phyloP scores from a whole-genome alignment of 2,329 filamentous ascomycete species.

The Drechslerella dactyloides region DNA sequence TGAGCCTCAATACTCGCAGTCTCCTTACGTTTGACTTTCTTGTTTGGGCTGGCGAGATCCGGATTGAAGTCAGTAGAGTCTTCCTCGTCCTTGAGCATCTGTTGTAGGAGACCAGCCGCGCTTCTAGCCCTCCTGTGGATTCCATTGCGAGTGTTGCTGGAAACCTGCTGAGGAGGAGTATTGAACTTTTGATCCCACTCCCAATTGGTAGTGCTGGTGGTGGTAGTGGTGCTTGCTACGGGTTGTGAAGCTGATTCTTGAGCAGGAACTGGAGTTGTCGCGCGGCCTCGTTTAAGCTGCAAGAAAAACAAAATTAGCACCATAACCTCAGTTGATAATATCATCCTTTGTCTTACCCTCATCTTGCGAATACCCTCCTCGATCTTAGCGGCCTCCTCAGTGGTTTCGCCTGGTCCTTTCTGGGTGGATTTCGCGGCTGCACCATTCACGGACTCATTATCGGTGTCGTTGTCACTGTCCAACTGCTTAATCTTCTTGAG shows the following conservation, averaged over 20 bases:
- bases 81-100: constrained; percentile 42
- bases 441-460: constrained; percentile 42
- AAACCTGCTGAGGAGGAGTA: constrained; percentile 45
- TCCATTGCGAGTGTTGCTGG: constrained; percentile 40
- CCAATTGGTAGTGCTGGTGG: constrained; percentile 26
- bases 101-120: constrained; percentile 41
- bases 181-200: constrained; percentile 51
- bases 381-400: constrained; percentile 46
- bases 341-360: constrained; percentile 28
- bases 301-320: background rate
- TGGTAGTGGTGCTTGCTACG: constrained; percentile 11
- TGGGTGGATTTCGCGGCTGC: constrained; percentile 2
- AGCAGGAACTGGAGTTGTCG: constrained; percentile 43
- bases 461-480: constrained; percentile 49
- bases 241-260: constrained; percentile 42
- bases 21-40: constrained; percentile 49
- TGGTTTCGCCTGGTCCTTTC: constrained; percentile 17
- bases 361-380: constrained; percentile 51
- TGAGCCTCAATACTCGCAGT: constrained; percentile 40
- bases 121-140: constrained; percentile 46
- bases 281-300: constrained; percentile 46
- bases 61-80: constrained; percentile 37
- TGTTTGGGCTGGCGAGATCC: constrained; percentile 47
- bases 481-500: constrained; percentile 35
- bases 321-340: background rate